A percentile compares a stretch with the other conserved stretches of the same genome.
Conservation (phyloP, 176 grass and related monocot genomes). For the Triticum monococcum region DNA sequence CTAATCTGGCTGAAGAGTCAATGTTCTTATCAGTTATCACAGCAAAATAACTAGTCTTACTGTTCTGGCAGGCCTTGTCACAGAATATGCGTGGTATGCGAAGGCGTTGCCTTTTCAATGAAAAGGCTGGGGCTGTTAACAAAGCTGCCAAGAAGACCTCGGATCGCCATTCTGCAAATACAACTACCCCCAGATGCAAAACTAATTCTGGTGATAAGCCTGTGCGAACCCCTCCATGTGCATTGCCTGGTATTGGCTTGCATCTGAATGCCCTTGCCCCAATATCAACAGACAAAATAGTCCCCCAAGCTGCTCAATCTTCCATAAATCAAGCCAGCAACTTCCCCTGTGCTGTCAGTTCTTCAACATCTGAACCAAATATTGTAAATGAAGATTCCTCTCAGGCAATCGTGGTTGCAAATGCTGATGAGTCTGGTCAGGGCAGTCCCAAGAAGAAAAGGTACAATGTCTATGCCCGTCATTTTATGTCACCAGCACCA, state of each 20-base stretch:
- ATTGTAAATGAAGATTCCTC: conserved; percentile 30
- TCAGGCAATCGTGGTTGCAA: conserved; percentile 29
- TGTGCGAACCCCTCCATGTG: conserved; percentile 54
- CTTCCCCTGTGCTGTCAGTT: conserved; percentile 25
- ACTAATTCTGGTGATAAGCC: conserved; percentile 45
- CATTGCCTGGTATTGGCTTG: conserved; percentile 96
- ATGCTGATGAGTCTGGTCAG: conserved; percentile 32
- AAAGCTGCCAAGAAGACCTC: conserved; percentile 34
- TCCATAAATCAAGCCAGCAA: conserved; percentile 46
- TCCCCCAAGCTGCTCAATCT: conserved; percentile 22
- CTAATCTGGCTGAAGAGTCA: conserved; percentile 11
- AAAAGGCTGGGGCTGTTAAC: conserved; percentile 44
- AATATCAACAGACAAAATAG: conserved; percentile 63
- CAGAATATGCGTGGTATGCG: conserved; percentile 73
- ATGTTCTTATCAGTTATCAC: neutral
- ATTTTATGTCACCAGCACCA: conserved; percentile 9
- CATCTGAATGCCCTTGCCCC: conserved; percentile 89
- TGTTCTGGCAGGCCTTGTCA: conserved; percentile 55
- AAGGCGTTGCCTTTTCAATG: conserved; percentile 89
- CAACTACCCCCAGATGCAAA: conserved; percentile 56
- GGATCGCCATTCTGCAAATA: conserved; percentile 37
- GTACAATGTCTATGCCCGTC: conserved; percentile 48
- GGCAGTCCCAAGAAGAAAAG: conserved; percentile 88
- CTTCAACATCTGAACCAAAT: conserved; percentile 38
- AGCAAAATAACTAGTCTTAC: conserved; percentile 19